These are phyloP conservation scores for Paracamarosporium sp. DNA, from an alignment of 2,329 filamentous ascomycete genomes.

Conservation along the genomic window DNA sequence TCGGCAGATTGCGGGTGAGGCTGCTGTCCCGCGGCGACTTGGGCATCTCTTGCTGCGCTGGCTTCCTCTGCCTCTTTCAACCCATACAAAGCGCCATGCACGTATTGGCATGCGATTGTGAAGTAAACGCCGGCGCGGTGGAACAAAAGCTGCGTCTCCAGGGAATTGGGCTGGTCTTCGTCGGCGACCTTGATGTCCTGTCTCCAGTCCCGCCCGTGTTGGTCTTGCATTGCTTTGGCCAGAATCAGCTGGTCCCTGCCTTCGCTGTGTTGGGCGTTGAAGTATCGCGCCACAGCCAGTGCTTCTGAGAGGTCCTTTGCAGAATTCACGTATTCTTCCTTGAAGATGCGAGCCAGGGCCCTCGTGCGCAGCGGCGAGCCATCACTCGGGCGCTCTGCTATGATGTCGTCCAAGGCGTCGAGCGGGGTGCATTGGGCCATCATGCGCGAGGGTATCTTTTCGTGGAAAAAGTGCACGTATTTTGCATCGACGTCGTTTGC, in stretches of 20 bases:
- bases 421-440: conserved; percentile 76
- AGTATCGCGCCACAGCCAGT: conserved; percentile 62
- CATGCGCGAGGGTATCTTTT: conserved; percentile 81
- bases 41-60: conserved; percentile 29
- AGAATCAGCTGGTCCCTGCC: conserved; percentile 61
- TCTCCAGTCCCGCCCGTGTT: conserved; percentile 54
- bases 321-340: conserved; percentile 74
- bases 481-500: conserved; percentile 74
- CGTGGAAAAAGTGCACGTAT: conserved; percentile 92
- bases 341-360: conserved; percentile 77
- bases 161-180: conserved; percentile 74
- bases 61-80: conserved; percentile 49
- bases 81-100: conserved; percentile 63
- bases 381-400: conserved; percentile 68
- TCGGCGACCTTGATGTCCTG: conserved; percentile 62
- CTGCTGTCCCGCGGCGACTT: conserved; percentile 33
- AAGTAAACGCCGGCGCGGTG: conserved; percentile 77
- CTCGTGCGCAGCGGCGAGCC: conserved; percentile 74
- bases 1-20: conserved; percentile 47
- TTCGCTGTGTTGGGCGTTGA: conserved; percentile 60
- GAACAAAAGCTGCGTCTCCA: conserved; percentile 78
- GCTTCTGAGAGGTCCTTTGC: conserved; percentile 74
- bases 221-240: conserved; percentile 52
- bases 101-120: conserved; percentile 71
- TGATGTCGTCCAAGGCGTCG: conserved; percentile 70